Evolutionary conservation across 116 monocot genomes (phyloP), one percentile per base, ranked within the genome.

Genomic region (Iris pallida): DNA sequence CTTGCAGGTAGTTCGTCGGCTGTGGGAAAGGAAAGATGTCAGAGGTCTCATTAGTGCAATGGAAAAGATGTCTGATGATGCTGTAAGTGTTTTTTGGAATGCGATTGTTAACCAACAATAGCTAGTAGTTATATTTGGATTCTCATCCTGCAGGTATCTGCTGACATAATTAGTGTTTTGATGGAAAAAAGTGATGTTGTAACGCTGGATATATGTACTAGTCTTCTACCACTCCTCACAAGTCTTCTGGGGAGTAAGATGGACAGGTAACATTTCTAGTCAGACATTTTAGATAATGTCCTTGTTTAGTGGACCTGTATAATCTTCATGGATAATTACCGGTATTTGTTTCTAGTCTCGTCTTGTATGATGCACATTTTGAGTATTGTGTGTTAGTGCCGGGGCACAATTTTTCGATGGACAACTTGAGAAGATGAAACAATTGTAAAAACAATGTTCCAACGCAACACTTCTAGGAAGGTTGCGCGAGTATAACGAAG

Each of bases 31-130:
- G 51, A 81, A 82, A 66, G 88, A 95, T 69, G 48, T 90, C 20
- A 86, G 68, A 64, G 95, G 83, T 54, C 79, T 87, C 55, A 79
- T 91, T 45, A 69, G 57, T 82, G 83, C 91, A 42, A 59, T 90
- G 61, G 83, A 83, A 16, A 88, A 79, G 79, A 90, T 95, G 83
- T 85, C 88, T 71, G 95, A 95, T 85, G 79, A 79, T 86, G 75
- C 85, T 70, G 95, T 91, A 80, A 17, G 94, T 73, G 71, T 73
- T 19, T 59, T 51, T 51, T 51, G 49, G 49, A 7, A 51, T 51
- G 7, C 4, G 7, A 51, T 51, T 51, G 49, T 9, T 7, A 9
- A 51, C 11, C 49, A 9, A 9, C 13, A 51, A 9, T 51, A 51
- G 13, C 11, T 51, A 13, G 11, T 51, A 51, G 13, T 51, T 51